Evolutionary conservation across 2,329 filamentous ascomycete species (phyloP), one percentile per base, ranked within the genome.

Genomic region (Volutella citrinella): DNA sequence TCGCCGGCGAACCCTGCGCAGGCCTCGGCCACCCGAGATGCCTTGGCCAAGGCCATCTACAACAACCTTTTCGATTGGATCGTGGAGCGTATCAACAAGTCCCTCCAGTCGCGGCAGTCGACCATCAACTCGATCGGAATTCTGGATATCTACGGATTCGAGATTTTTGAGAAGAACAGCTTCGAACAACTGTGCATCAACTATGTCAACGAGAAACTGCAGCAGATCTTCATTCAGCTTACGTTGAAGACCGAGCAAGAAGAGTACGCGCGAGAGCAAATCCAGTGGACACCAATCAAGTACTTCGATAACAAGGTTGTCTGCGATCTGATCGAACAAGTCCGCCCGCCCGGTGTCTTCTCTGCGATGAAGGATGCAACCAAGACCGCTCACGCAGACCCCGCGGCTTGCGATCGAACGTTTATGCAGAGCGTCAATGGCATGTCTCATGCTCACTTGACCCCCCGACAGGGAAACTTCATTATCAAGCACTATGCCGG

Each of bases 261-360:
- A 51, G 93, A 98, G 61, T 98, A 98, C 56, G 88, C 85, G 12
- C 76, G 87, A 30, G 93, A 98, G 63, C 83, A 97, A 70, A 98
- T 98, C 57, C 82, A 95, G 58, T 98, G 93, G 93, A 96, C 90
- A 0, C 93, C 93, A 4, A 98, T 98, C 73, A 94, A 93, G 55
- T 98, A 97, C 66, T 98, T 97, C 53, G 93, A 98, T 66, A 98
- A 98, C 75, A 97, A 97, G 72, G 84, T 98, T 29, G 93, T 98
- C 37, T 98, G 93, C 60, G 93, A 96, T 42, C 64, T 98, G 55
- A 98, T 98, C 49, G 93, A 98, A 63, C 87, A 94, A 57, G 80
- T 84, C 57, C 75, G 90, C 34, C 93, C 93, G 6, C 85, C 88
- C 2, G 93, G 93, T 55, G 81, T 98, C 27, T 96, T 98, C 57